phyloP scores from a whole-genome alignment of 139 green algal species.

The Tetradesmus obliquus region DNA sequence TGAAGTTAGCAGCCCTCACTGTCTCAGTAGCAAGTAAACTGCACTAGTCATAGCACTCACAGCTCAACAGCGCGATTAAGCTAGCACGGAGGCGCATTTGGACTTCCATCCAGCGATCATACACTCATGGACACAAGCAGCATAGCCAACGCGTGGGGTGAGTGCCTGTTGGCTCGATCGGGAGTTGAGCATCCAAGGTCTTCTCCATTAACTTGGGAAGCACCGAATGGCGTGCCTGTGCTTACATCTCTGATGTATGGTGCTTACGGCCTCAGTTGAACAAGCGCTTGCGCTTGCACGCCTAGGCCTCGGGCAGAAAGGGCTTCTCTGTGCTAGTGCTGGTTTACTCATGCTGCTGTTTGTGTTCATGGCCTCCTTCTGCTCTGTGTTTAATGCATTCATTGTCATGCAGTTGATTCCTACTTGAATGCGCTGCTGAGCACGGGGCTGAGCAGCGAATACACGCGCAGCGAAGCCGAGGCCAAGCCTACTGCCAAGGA shows the following conservation, averaged over 20 bases:
- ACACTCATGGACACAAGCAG: neutral
- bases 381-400: neutral
- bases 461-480: neutral
- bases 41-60: neutral
- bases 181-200: neutral
- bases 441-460: slow-evolving; percentile 49
- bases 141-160: neutral
- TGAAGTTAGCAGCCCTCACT: slow-evolving; percentile 18
- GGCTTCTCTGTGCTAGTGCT: neutral
- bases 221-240: neutral
- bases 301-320: neutral
- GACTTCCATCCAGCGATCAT: neutral
- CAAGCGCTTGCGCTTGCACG: neutral
- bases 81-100: neutral
- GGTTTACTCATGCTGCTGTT: neutral
- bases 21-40: neutral
- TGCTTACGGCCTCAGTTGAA: neutral
- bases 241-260: neutral
- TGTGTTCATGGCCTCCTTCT: neutral
- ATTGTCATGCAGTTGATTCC: slow-evolving; percentile 67
- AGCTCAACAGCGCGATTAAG: neutral
- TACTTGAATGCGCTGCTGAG: slow-evolving; percentile 79
- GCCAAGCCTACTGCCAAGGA: slow-evolving; percentile 6
- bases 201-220: neutral
- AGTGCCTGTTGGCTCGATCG: neutral